Evolutionary conservation across 2,329 filamentous ascomycete genomes (phyloP).

Genomic region (Blastomyces gilchristii): DNA sequence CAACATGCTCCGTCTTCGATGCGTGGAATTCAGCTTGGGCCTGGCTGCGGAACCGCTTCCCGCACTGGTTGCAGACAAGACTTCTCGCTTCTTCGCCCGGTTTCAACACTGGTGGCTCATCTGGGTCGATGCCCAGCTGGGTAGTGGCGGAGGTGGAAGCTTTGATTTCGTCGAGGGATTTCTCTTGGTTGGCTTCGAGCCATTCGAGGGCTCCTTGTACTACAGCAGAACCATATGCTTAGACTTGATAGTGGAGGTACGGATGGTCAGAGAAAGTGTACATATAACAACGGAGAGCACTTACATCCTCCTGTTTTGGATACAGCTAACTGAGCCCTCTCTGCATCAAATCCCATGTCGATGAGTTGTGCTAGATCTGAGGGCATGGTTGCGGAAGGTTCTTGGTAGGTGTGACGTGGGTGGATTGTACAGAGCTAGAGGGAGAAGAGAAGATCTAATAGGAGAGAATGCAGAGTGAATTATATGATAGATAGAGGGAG

Average conservation of each 20-base stretch:
- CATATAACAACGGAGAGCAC: slow-evolving; percentile 25
- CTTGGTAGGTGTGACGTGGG: not conserved
- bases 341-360: slow-evolving; percentile 69
- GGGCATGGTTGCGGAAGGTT: slow-evolving; percentile 25
- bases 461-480: not conserved
- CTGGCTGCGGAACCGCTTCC: slow-evolving; percentile 76
- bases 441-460: not conserved
- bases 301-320: slow-evolving; percentile 71
- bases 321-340: slow-evolving; percentile 71
- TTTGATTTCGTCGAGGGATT: slow-evolving; percentile 43
- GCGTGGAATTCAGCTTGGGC: slow-evolving; percentile 84
- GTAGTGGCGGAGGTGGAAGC: slow-evolving; percentile 26
- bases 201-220: slow-evolving; percentile 87
- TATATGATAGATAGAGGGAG: not conserved
- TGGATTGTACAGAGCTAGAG: not conserved
- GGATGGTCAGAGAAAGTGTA: not conserved
- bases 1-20: slow-evolving; percentile 76
- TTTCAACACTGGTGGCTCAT: slow-evolving; percentile 55
- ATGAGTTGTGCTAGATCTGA: slow-evolving; percentile 52
- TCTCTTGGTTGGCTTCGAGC: slow-evolving; percentile 87
- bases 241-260: not conserved
- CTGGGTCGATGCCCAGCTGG: slow-evolving; percentile 43
- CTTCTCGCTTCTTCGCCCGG: slow-evolving; percentile 64
- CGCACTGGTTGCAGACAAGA: slow-evolving; percentile 87
- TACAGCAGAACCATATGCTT: slow-evolving; percentile 27